Evolutionary conservation across 768 basidiomycete species (phyloP).

Genomic region (Lepiota brunneoincarnata): DNA sequence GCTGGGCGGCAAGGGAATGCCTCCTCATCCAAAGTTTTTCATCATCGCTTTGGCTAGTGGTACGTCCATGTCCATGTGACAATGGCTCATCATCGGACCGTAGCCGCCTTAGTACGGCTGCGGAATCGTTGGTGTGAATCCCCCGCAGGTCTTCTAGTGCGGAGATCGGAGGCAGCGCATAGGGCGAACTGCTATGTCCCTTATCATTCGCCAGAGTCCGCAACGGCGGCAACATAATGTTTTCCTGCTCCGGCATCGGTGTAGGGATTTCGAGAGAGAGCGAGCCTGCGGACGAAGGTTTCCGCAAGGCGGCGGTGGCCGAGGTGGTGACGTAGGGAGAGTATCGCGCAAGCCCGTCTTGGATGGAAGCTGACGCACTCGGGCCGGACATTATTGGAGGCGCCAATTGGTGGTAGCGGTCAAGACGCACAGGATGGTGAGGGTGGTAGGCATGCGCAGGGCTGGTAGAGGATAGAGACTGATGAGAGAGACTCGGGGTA

Average conservation of each 20-base stretch:
- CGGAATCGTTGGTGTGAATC: constrained; percentile 50
- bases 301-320: constrained; percentile 18
- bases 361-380: neutral
- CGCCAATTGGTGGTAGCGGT: constrained; percentile 11
- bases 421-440: constrained; percentile 7
- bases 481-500: constrained; percentile 17
- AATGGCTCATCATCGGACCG: constrained; percentile 46
- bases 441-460: constrained; percentile 5
- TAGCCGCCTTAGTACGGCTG: constrained; percentile 65
- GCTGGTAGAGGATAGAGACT: constrained; percentile 14
- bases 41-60: constrained; percentile 21
- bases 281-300: constrained; percentile 18
- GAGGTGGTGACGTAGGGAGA: constrained; percentile 23
- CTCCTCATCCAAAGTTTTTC: constrained; percentile 35
- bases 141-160: constrained; percentile 64
- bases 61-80: constrained; percentile 13
- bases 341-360: constrained; percentile 18
- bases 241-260: constrained; percentile 26
- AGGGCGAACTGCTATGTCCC: constrained; percentile 32
- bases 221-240: constrained; percentile 41
- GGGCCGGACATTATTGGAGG: constrained; percentile 2
- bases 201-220: constrained; percentile 26
- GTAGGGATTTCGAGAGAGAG: constrained; percentile 34
- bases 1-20: constrained; percentile 41
- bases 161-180: constrained; percentile 67